A percentile compares a stretch with the other conserved stretches of the same genome.
phyloP scores from a whole-genome alignment of 306 rosid genomes.

The Prunus mume region DNA sequence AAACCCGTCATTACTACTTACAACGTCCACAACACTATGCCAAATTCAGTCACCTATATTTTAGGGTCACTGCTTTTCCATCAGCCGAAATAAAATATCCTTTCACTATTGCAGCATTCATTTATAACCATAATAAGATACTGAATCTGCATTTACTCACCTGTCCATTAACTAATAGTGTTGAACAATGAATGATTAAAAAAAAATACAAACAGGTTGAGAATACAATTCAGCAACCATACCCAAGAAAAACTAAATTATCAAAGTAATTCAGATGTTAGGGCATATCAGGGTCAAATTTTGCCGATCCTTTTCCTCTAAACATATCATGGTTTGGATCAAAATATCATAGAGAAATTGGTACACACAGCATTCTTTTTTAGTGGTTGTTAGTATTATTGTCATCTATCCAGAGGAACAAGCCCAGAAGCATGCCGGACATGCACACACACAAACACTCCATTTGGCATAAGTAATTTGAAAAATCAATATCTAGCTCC shows the following conservation, averaged over 20 bases:
- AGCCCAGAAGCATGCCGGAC: background rate
- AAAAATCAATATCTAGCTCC: background rate
- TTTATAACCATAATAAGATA: background rate
- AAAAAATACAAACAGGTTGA: background rate
- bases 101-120: background rate
- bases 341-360: background rate
- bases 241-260: background rate
- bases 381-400: background rate
- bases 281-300: background rate
- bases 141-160: background rate
- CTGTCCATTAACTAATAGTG: background rate
- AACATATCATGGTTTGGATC: background rate
- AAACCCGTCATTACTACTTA: background rate
- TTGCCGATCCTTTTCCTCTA: background rate
- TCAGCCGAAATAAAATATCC: background rate
- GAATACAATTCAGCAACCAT: background rate
- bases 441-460: background rate
- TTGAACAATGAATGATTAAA: background rate
- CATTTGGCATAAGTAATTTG: background rate
- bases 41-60: background rate
- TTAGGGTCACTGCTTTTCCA: constrained; percentile 2
- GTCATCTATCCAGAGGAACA: background rate
- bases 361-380: background rate
- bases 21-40: background rate
- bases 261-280: background rate